Percentiles rank a stretch among this genome's conserved stretches.
These are phyloP conservation scores for Dioscorea alata DNA, from an alignment of 106 monocot species.

Conservation along the genomic window DNA sequence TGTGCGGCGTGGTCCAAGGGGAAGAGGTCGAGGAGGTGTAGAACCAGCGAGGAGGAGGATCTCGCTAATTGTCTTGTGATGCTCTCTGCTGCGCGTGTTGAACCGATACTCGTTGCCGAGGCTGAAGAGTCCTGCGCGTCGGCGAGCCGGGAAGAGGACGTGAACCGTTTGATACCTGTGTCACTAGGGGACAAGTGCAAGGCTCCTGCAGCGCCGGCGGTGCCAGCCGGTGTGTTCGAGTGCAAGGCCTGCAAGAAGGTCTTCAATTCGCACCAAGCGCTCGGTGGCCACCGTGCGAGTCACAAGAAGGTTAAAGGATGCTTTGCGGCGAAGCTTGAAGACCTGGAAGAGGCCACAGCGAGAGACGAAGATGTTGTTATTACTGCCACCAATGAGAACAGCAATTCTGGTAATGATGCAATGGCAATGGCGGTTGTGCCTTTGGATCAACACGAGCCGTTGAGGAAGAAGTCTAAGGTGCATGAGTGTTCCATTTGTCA, in stretches of 20 bases:
- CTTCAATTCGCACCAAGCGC: conserved; percentile 62
- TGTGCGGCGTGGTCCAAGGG: conserved; percentile 47
- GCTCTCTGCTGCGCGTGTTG: conserved; percentile 48
- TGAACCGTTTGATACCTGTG: neutral
- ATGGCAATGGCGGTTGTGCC: conserved; percentile 36
- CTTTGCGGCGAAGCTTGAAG: conserved; percentile 47
- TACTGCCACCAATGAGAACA: neutral
- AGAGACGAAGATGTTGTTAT: neutral
- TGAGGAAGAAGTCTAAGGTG: conserved; percentile 53
- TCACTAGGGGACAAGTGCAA: neutral
- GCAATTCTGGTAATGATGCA: neutral
- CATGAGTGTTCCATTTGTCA: conserved; percentile 72
- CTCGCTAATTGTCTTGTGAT: conserved; percentile 65
- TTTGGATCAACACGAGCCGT: conserved; percentile 8
- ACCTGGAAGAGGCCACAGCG: neutral
- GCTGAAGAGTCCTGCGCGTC: conserved; percentile 58
- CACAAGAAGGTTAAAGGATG: conserved; percentile 84
- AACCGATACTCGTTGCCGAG: conserved; percentile 18
- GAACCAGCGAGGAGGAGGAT: conserved; percentile 67
- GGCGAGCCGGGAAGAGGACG: conserved; percentile 45
- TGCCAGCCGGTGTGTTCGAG: conserved; percentile 37
- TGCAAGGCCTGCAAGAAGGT: conserved; percentile 70
- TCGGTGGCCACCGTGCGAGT: conserved; percentile 69
- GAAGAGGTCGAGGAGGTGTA: conserved; percentile 42
- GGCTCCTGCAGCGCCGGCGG: neutral